These are phyloP conservation scores for Takashimella tepidaria DNA, from an alignment of 1,284 basidiomycete genomes.

Conservation along the genomic window DNA sequence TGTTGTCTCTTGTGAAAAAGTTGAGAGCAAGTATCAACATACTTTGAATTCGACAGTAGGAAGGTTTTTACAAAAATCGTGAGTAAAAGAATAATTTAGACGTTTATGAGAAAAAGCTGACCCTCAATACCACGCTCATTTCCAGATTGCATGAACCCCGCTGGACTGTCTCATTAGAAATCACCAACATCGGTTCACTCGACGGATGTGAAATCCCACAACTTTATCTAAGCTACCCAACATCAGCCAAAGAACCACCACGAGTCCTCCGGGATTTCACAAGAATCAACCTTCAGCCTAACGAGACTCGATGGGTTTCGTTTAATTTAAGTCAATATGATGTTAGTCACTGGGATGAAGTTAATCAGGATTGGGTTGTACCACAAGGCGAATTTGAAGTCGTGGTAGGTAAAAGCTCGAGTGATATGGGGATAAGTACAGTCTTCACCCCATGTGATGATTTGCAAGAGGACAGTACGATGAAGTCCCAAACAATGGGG, in stretches of 20 bases:
- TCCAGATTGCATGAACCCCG: slow-evolving; percentile 43
- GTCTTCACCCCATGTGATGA: no score
- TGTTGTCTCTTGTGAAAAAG: slow-evolving; percentile 33
- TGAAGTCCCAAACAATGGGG: no score
- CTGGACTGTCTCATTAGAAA: slow-evolving; percentile 43
- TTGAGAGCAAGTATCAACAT: neutral
- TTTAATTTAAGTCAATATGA: slow-evolving; percentile 47
- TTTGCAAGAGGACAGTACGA: no score
- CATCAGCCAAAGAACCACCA: slow-evolving; percentile 43
- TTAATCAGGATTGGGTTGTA: slow-evolving; percentile 42
- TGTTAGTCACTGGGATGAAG: slow-evolving; percentile 48
- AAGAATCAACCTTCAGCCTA: slow-evolving; percentile 43
- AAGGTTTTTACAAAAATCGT: slow-evolving; percentile 21
- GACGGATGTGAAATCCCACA: slow-evolving; percentile 48
- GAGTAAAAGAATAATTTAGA: slow-evolving; percentile 7
- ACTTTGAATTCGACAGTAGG: slow-evolving; percentile 12
- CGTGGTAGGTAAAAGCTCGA: slow-evolving; percentile 30
- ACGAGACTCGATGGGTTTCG: slow-evolving; percentile 30
- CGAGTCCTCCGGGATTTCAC: slow-evolving; percentile 43
- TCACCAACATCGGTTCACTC: slow-evolving; percentile 49
- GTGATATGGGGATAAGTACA: slow-evolving; percentile 10
- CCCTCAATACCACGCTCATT: neutral
- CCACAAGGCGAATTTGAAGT: slow-evolving; percentile 44
- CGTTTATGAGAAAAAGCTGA: no score
- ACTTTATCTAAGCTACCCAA: slow-evolving; percentile 47